A percentile compares a stretch with the other conserved stretches of the same genome.
These are phyloP conservation scores for Capsicum rhomboideum DNA, from an alignment of 257 asterid species.

Conservation along the genomic window DNA sequence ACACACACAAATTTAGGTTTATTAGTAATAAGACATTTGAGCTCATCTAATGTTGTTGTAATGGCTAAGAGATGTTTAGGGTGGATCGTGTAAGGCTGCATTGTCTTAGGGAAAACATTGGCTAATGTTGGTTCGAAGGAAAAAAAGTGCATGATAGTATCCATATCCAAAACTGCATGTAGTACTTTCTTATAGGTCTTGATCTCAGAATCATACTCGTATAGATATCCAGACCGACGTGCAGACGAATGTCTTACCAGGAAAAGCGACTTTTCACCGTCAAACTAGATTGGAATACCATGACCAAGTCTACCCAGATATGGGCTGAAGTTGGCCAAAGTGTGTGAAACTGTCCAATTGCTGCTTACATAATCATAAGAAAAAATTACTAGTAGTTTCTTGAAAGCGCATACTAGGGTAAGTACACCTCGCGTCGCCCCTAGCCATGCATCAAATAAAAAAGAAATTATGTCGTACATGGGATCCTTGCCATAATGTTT, in stretches of 20 bases:
- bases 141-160: neutral
- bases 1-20: no score
- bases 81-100: neutral
- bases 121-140: neutral
- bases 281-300: neutral
- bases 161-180: neutral
- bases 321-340: neutral
- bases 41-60: neutral
- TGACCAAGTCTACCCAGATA: neutral
- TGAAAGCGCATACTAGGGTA: neutral
- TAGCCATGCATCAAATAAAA: neutral
- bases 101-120: neutral
- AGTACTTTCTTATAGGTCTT: no score
- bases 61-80: neutral
- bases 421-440: neutral
- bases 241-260: neutral
- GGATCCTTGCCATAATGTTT: neutral
- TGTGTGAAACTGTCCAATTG: neutral
- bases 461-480: neutral
- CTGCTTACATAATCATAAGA: neutral
- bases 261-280: neutral
- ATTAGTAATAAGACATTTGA: neutral
- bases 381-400: neutral
- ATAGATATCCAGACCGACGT: neutral
- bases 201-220: neutral